phyloP scores from a whole-genome alignment of 805 yeast species.

The Candida dajiaensis region DNA sequence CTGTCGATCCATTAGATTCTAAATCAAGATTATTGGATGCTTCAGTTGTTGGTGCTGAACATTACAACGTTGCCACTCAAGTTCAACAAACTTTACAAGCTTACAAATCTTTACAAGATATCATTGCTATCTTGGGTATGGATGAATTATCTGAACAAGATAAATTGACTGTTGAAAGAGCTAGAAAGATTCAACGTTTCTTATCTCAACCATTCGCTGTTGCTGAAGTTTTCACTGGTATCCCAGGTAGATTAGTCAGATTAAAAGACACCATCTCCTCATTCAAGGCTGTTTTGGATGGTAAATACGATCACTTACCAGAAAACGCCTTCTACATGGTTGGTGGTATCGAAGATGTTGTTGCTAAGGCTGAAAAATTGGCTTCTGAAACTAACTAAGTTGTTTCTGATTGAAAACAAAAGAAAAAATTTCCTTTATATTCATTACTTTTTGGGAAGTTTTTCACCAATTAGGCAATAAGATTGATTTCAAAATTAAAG shows the following conservation, averaged over 20 bases:
- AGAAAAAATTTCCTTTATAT: neutral
- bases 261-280: constrained; percentile 91
- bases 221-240: constrained; percentile 99
- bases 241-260: constrained; percentile 95
- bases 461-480: neutral
- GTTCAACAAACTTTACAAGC: constrained; percentile 99
- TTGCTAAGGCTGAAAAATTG: constrained; percentile 98
- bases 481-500: constrained; percentile 2
- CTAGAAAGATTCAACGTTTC: constrained; percentile 99
- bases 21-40: constrained; percentile 98
- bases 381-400: constrained; percentile 81
- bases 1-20: constrained; percentile 99
- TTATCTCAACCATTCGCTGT: constrained; percentile 99
- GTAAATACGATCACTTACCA: constrained; percentile 98
- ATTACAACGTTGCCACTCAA: constrained; percentile 88
- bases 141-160: constrained; percentile 98
- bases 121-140: constrained; percentile 99
- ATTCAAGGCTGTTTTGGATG: constrained; percentile 95
- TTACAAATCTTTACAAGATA: constrained; percentile 99
- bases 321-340: constrained; percentile 99
- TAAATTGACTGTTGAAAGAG: constrained; percentile 99
- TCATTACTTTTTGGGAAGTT: neutral
- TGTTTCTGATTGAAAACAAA: neutral
- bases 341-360: constrained; percentile 98
- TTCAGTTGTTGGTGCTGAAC: constrained; percentile 97